phyloP scores from a whole-genome alignment of 75 land plant genomes.

The Pseudotsuga menziesii region DNA sequence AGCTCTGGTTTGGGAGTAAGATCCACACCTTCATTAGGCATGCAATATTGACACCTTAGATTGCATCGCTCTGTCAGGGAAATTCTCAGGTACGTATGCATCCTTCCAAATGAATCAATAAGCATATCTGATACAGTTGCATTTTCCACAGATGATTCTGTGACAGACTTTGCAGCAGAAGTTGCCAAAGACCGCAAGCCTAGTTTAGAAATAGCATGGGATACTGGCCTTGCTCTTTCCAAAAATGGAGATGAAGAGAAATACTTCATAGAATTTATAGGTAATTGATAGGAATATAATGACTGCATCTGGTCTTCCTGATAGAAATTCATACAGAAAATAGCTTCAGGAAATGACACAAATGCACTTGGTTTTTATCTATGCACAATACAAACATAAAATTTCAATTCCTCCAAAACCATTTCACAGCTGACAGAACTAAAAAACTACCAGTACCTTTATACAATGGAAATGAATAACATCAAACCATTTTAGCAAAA shows the following conservation, averaged over 20 bases:
- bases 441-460: background rate
- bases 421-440: background rate
- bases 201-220: background rate
- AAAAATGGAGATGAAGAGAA: background rate
- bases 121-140: conserved; percentile 62
- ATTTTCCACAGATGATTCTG: conserved; percentile 24
- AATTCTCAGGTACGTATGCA: conserved; percentile 86
- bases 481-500: too few relatives aligned
- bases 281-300: conserved; percentile 6
- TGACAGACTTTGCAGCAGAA: conserved; percentile 20
- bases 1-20: conserved; percentile 71
- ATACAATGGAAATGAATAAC: too few relatives aligned
- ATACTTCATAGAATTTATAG: background rate
- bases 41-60: conserved; percentile 92
- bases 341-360: background rate
- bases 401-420: background rate
- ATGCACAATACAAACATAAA: background rate
- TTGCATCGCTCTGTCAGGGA: conserved; percentile 99
- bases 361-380: background rate
- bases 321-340: background rate
- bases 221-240: background rate
- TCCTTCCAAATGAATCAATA: conserved; percentile 85
- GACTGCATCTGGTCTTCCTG: conserved; percentile 1
- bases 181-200: conserved; percentile 19
- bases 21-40: conserved; percentile 97